Evolutionary conservation across 1,139 yeast species (phyloP).

Genomic region (Taphrina flavorubra): DNA sequence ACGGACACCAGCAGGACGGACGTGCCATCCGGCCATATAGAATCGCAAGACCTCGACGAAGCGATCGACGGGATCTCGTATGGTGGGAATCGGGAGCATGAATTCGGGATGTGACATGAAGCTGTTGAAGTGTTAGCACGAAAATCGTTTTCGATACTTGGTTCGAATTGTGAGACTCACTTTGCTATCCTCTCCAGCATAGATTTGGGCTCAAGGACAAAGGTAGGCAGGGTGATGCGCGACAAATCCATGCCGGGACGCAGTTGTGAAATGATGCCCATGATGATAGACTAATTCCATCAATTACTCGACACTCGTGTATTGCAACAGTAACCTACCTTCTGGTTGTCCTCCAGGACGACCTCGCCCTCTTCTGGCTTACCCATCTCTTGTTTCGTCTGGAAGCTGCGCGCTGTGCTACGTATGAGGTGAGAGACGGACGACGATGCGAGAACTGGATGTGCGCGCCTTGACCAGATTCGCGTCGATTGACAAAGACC

Average conservation of each 20-base stretch:
- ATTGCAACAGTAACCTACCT: neutral
- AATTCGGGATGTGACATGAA: conserved; percentile 71
- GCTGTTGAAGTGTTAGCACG: conserved; percentile 24
- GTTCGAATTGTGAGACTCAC: conserved; percentile 56
- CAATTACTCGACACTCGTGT: neutral
- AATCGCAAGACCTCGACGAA: conserved; percentile 71
- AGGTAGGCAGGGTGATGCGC: conserved; percentile 90
- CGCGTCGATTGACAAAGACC: too few species aligned
- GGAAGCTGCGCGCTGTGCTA: neutral
- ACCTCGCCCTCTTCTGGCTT: conserved; percentile 39
- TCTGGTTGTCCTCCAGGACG: conserved; percentile 40
- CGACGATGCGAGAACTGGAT: too few species aligned
- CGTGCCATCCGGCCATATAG: conserved; percentile 96
- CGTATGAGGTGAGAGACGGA: too few species aligned
- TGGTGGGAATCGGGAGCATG: conserved; percentile 68
- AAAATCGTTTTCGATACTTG: neutral
- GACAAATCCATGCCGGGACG: conserved; percentile 90
- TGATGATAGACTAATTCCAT: conserved; percentile 24
- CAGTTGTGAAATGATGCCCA: conserved; percentile 38
- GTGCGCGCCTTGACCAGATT: too few species aligned
- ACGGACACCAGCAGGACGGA: conserved; percentile 97
- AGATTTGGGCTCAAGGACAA: conserved; percentile 89
- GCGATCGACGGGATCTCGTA: conserved; percentile 65
- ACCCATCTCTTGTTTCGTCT: conserved; percentile 20
- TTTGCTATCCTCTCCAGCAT: conserved; percentile 96